These are phyloP conservation scores for Naganishia kalamii DNA, from an alignment of 768 basidiomycete genomes.

Conservation along the genomic window DNA sequence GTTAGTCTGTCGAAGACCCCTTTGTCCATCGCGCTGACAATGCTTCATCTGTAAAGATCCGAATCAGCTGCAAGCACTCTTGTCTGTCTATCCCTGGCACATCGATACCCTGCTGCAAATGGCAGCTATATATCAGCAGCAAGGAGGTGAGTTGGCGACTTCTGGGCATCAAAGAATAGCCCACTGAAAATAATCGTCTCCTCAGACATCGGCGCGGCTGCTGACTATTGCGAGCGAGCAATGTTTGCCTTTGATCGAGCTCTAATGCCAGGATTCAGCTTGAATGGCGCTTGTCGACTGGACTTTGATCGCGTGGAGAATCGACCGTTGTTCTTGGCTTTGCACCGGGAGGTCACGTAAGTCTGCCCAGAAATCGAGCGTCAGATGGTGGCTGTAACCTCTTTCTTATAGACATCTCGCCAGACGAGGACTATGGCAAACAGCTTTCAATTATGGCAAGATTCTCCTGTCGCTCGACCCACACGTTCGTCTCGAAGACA, in stretches of 20 bases:
- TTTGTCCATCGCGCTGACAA: not conserved
- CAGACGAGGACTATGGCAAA: conserved; percentile 79
- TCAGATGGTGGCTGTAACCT: conserved; percentile 7
- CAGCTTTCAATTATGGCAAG: conserved; percentile 86
- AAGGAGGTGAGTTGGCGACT: conserved; percentile 23
- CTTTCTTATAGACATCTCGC: conserved; percentile 61
- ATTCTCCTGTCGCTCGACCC: conserved; percentile 80
- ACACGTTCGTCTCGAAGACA: conserved; percentile 19
- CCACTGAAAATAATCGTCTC: not conserved
- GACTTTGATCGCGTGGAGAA: conserved; percentile 93
- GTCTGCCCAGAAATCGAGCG: conserved; percentile 32
- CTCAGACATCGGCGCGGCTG: conserved; percentile 70
- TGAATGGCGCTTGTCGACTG: conserved; percentile 72
- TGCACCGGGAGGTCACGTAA: conserved; percentile 76
- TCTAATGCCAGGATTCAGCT: conserved; percentile 77
- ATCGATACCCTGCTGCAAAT: conserved; percentile 83
- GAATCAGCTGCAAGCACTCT: conserved; percentile 59
- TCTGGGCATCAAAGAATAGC: not conserved
- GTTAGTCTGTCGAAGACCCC: conserved; percentile 50
- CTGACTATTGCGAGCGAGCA: conserved; percentile 85
- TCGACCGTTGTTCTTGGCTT: conserved; percentile 79
- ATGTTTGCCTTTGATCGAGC: conserved; percentile 88
- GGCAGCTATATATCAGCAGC: conserved; percentile 54
- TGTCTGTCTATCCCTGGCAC: conserved; percentile 81
- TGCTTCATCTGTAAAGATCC: conserved; percentile 35